Conservation (phyloP, 2,329 filamentous ascomycete genomes). For the Ilyonectria robusta region DNA sequence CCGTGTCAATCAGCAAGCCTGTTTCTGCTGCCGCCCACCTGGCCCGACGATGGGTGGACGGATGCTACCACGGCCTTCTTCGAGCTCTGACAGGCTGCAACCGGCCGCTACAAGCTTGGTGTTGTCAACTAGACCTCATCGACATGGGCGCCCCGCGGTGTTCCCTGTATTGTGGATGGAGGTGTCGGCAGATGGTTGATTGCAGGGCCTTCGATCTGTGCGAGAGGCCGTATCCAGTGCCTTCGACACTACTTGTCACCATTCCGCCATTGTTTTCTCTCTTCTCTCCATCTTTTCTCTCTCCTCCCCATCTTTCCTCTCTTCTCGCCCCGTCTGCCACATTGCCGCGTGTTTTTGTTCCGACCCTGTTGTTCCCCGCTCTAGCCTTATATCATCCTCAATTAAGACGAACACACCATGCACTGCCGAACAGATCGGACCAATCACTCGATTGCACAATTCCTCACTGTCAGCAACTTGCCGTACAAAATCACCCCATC, state of each 20-base stretch:
- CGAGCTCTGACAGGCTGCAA: not conserved
- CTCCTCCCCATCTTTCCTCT: not conserved
- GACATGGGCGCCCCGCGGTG: not conserved
- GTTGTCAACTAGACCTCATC: not conserved
- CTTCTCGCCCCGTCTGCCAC: not conserved
- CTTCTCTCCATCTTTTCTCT: conserved; percentile 7
- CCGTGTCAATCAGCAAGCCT: not conserved
- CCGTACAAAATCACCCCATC: conserved; percentile 21
- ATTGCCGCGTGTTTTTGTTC: not conserved
- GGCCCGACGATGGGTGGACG: conserved; percentile 6
- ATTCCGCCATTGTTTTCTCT: conserved; percentile 11
- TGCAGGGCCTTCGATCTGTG: not conserved
- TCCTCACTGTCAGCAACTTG: conserved; percentile 21
- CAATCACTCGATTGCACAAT: conserved; percentile 12
- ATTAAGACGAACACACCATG: conserved; percentile 17
- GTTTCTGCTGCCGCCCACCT: not conserved
- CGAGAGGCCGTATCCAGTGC: not conserved
- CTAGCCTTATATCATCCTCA: conserved; percentile 24
- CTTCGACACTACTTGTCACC: conserved; percentile 4
- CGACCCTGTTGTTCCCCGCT: conserved; percentile 4
- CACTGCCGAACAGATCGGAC: conserved; percentile 25
- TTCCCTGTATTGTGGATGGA: conserved; percentile 8
- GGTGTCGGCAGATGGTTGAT: conserved; percentile 23
- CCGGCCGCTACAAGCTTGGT: not conserved
- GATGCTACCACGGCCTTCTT: not conserved